Evolutionary conservation across 345 rosid species (phyloP).

Genomic region (Camelina laxa): DNA sequence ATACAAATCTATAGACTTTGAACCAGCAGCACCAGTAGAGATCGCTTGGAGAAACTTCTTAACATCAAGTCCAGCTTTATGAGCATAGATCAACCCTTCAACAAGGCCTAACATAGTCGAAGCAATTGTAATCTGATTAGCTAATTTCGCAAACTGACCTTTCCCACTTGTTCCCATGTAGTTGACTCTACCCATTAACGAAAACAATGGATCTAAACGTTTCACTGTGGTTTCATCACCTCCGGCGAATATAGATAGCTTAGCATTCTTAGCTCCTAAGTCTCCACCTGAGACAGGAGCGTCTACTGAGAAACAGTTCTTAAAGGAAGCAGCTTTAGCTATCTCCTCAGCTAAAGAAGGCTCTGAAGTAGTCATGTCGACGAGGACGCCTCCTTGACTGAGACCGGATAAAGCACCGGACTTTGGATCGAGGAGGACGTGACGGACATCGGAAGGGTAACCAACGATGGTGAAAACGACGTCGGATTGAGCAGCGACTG

Average conservation of each 20-base stretch:
- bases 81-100: slow-evolving; percentile 78
- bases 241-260: slow-evolving; percentile 77
- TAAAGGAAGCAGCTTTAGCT: slow-evolving; percentile 56
- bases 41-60: slow-evolving; percentile 65
- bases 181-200: slow-evolving; percentile 71
- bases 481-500: slow-evolving; percentile 75
- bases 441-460: slow-evolving; percentile 85
- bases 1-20: slow-evolving; percentile 66
- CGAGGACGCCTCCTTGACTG: slow-evolving; percentile 71
- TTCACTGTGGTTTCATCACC: slow-evolving; percentile 59
- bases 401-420: slow-evolving; percentile 81
- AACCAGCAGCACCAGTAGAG: slow-evolving; percentile 74
- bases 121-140: slow-evolving; percentile 80
- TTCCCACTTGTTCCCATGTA: slow-evolving; percentile 84
- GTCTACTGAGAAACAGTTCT: slow-evolving; percentile 67
- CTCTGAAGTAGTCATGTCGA: slow-evolving; percentile 97
- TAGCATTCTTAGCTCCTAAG: slow-evolving; percentile 70
- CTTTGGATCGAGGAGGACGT: slow-evolving; percentile 72
- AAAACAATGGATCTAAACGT: slow-evolving; percentile 61
- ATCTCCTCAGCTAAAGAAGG: slow-evolving; percentile 88
- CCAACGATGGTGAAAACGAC: slow-evolving; percentile 96
- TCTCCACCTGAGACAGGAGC: slow-evolving; percentile 87
- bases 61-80: slow-evolving; percentile 79
- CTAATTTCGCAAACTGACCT: slow-evolving; percentile 82
- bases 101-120: slow-evolving; percentile 85